A percentile compares a stretch with the other conserved stretches of the same genome.
phyloP scores from a whole-genome alignment of 176 grass and related monocot species.

The Musa troglodytarum region DNA sequence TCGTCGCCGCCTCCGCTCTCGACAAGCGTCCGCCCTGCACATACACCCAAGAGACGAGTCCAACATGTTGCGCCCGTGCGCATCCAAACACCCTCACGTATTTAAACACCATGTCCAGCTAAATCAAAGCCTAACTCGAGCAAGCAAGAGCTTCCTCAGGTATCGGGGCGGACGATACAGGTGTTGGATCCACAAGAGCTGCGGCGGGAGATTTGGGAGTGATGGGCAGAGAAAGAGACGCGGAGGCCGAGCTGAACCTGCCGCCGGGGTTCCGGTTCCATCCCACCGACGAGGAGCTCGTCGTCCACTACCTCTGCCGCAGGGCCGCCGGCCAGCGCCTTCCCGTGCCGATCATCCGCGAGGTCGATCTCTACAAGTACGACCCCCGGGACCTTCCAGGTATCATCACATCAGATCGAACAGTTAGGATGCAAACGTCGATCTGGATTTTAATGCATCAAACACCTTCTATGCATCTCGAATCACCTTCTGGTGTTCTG shows the following conservation, averaged over 20 bases:
- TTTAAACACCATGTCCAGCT: no score
- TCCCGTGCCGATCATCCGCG: constrained; percentile 10
- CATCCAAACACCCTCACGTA: background rate
- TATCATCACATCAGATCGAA: background rate
- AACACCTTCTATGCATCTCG: no score
- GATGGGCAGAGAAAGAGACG: constrained; percentile 35
- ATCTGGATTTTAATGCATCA: no score
- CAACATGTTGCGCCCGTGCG: background rate
- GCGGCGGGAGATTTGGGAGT: background rate
- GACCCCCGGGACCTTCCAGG: background rate
- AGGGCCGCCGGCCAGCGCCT: constrained; percentile 38
- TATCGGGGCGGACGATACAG: background rate
- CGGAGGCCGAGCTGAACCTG: constrained; percentile 58
- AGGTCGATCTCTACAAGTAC: background rate
- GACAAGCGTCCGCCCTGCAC: background rate
- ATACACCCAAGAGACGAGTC: background rate
- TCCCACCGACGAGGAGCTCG: constrained; percentile 18
- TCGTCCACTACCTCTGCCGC: constrained; percentile 54
- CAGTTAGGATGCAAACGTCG: background rate
- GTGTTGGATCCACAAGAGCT: background rate
- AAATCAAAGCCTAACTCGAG: no score
- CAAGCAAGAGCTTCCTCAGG: no score
- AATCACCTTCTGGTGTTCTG: background rate
- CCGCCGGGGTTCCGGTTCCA: constrained; percentile 13
- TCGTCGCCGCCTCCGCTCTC: background rate